Conservation (phyloP, 306 rosid species). For the Citrullus colocynthis region DNA sequence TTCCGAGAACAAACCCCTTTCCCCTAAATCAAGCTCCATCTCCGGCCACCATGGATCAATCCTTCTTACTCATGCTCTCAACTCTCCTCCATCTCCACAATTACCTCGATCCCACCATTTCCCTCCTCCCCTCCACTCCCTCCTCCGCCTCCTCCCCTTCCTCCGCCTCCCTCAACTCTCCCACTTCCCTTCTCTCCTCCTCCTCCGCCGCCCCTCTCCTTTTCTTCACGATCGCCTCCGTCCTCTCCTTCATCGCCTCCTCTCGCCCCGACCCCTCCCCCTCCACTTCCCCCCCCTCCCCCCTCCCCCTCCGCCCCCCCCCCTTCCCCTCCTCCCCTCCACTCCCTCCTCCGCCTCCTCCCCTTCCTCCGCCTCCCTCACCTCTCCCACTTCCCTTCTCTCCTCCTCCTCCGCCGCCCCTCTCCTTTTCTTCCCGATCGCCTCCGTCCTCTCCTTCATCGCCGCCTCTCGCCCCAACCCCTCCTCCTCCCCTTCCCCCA, state of each 20-base stretch:
- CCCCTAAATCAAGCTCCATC: not conserved
- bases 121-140: constrained; percentile 42
- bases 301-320: constrained; percentile 29
- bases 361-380: constrained; percentile 21
- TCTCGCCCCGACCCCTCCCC: constrained; percentile 24
- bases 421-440: constrained; percentile 87
- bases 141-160: constrained; percentile 39
- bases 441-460: constrained; percentile 81
- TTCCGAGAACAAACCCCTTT: not conserved
- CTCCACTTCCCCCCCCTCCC: constrained; percentile 13
- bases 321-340: constrained; percentile 49
- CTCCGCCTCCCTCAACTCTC: constrained; percentile 21
- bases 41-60: constrained; percentile 47
- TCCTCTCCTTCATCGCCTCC: constrained; percentile 78
- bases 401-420: constrained; percentile 81
- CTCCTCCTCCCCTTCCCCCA: constrained; percentile 12
- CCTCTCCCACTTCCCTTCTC: constrained; percentile 45
- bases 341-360: constrained; percentile 37
- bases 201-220: constrained; percentile 89
- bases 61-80: constrained; percentile 65
- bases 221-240: constrained; percentile 90
- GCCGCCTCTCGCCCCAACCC: constrained; percentile 42
- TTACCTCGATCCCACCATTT: constrained; percentile 71
- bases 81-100: constrained; percentile 89
- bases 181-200: constrained; percentile 50